Conservation (phyloP, 345 rosid genomes). For the Boechera retrofracta region DNA sequence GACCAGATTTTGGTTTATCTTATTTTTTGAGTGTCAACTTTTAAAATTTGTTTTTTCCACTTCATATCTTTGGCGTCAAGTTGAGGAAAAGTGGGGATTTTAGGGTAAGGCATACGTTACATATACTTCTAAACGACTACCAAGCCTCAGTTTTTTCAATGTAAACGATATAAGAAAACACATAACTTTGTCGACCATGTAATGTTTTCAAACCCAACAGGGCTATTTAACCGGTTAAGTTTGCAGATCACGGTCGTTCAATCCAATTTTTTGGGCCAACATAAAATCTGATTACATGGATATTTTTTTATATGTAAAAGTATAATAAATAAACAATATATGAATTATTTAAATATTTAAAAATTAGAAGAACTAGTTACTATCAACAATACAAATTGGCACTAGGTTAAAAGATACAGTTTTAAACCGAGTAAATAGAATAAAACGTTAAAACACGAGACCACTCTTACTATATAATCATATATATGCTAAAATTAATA, state of each 20-base stretch:
- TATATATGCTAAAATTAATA: background rate
- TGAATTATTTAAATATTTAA: too few relatives aligned
- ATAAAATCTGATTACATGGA: background rate
- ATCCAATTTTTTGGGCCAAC: background rate
- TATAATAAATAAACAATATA: background rate
- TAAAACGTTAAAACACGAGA: background rate
- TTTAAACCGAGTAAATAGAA: background rate
- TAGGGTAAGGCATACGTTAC: constrained; percentile 32
- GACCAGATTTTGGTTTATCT: constrained; percentile 2
- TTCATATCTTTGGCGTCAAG: constrained; percentile 41
- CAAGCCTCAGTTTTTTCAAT: constrained; percentile 5
- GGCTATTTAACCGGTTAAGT: background rate
- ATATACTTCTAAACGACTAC: constrained; percentile 12
- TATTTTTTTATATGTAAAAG: background rate
- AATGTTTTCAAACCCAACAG: background rate
- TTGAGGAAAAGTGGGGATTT: constrained; percentile 23
- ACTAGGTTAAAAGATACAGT: background rate
- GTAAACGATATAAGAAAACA: background rate
- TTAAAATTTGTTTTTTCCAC: background rate
- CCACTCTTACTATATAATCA: background rate
- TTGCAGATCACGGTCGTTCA: background rate
- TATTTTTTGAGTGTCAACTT: background rate
- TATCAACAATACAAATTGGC: background rate
- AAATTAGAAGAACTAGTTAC: background rate
- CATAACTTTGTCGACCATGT: background rate